Evolutionary conservation across 768 basidiomycete genomes (phyloP).

Genomic region (Bullera alba): DNA sequence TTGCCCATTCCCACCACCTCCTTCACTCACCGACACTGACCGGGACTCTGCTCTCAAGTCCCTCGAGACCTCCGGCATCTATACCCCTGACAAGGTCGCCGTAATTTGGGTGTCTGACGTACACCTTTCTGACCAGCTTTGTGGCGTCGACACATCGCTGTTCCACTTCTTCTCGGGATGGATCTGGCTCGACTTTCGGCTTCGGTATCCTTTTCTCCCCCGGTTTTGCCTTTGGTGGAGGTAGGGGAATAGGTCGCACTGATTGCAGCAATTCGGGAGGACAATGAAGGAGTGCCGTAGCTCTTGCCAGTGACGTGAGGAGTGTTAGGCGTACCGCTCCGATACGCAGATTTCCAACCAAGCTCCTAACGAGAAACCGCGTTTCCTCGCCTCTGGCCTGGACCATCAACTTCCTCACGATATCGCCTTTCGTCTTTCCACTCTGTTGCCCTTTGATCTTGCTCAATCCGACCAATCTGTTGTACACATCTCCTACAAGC

Average conservation of each 20-base stretch:
- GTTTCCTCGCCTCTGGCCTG: constrained; percentile 79
- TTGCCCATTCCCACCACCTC: too few relatives aligned
- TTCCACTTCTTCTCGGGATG: constrained; percentile 41
- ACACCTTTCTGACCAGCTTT: constrained; percentile 61
- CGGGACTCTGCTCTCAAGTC: constrained; percentile 57
- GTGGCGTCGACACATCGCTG: constrained; percentile 56
- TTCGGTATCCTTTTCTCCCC: constrained; percentile 42
- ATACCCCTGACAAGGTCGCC: constrained; percentile 56
- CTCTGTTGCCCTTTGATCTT: constrained; percentile 67
- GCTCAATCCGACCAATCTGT: constrained; percentile 62
- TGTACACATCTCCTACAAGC: constrained; percentile 58
- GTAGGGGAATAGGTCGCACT: constrained; percentile 29
- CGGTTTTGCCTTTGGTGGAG: constrained; percentile 37
- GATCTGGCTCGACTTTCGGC: constrained; percentile 39
- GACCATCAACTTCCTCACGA: constrained; percentile 75
- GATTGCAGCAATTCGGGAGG: constrained; percentile 26
- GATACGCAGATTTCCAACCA: constrained; percentile 50
- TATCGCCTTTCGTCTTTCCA: constrained; percentile 64
- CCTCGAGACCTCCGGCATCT: constrained; percentile 55
- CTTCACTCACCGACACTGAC: constrained; percentile 68
- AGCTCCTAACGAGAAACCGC: constrained; percentile 61
- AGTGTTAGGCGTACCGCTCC: constrained; percentile 81
- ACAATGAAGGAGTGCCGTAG: constrained; percentile 55
- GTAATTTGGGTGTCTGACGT: constrained; percentile 48
- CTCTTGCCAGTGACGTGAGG: constrained; percentile 69